These are phyloP conservation scores for Irpex lacteus DNA, from an alignment of 1,284 basidiomycete species.

Conservation along the genomic window DNA sequence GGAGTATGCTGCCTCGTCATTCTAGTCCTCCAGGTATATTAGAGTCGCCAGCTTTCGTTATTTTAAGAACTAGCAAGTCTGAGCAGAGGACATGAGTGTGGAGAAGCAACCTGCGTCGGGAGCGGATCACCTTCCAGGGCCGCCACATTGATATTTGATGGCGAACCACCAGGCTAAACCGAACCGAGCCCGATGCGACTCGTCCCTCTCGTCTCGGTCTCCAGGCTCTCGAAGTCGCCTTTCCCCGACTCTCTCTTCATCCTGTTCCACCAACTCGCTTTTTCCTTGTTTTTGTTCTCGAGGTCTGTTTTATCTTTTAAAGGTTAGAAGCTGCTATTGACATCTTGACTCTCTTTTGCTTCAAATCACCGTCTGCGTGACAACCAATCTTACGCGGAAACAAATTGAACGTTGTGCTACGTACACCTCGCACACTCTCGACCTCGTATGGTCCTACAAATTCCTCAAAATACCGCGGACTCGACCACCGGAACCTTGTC, in stretches of 20 bases:
- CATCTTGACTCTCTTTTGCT: not conserved
- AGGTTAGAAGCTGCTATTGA: not conserved
- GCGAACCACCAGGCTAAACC: not conserved
- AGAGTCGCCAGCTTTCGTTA: not conserved
- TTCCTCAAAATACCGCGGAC: not conserved
- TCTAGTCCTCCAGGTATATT: not conserved
- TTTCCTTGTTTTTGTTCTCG: not conserved
- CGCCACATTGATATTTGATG: not conserved
- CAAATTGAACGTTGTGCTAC: not conserved
- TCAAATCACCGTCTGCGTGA: not conserved
- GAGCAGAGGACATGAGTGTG: not conserved
- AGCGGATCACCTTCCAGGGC: not conserved
- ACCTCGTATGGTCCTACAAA: not conserved
- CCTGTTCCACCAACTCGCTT: conserved; percentile 2
- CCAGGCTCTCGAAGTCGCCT: conserved; percentile 5
- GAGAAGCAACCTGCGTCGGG: not conserved
- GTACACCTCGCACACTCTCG: not conserved
- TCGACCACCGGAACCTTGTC: not conserved
- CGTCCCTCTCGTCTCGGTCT: not conserved
- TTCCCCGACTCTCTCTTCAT: conserved; percentile 10
- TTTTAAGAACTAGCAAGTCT: not conserved
- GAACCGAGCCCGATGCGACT: conserved; percentile 1
- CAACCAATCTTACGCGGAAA: not conserved
- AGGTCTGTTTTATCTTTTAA: not conserved
- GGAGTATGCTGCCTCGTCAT: conserved; percentile 1